Conservation (phyloP, 768 basidiomycete genomes). For the Termitomyces sp. region DNA sequence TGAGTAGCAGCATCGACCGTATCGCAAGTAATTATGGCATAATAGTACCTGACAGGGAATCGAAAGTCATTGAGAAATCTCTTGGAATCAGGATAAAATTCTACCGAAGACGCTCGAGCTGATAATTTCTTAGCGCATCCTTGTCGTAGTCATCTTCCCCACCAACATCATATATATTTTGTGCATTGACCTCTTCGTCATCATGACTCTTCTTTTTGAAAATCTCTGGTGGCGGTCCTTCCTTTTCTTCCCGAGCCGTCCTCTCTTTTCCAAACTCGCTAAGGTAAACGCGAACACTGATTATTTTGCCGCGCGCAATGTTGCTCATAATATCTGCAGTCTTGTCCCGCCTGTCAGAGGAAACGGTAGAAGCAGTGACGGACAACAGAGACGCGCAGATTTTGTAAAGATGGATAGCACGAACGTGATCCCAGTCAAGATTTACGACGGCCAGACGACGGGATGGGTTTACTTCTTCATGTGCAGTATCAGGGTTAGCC, state of each 20-base stretch:
- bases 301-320: constrained; percentile 57
- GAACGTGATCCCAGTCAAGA: constrained; percentile 96
- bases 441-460: constrained; percentile 86
- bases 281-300: constrained; percentile 83
- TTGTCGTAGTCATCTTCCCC: constrained; percentile 81
- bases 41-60: constrained; percentile 69
- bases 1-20: constrained; percentile 69
- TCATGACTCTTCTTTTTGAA: constrained; percentile 52
- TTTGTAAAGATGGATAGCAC: constrained; percentile 84
- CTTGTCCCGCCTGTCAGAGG: constrained; percentile 16
- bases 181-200: constrained; percentile 57
- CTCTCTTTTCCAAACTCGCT: constrained; percentile 89
- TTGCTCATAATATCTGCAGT: constrained; percentile 17
- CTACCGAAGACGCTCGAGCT: constrained; percentile 87
- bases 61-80: background rate
- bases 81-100: constrained; percentile 16
- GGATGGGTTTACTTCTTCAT: constrained; percentile 41
- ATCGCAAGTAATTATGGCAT: constrained; percentile 90
- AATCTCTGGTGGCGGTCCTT: constrained; percentile 84
- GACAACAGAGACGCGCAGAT: constrained; percentile 87
- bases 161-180: constrained; percentile 59
- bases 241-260: constrained; percentile 79
- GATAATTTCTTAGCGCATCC: constrained; percentile 83
- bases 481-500: constrained; percentile 38
- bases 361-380: constrained; percentile 38